A percentile compares a stretch with the other conserved stretches of the same genome.
Evolutionary conservation across 352 stramenopile species (phyloP).

Genomic region (Phytophthora sp.): DNA sequence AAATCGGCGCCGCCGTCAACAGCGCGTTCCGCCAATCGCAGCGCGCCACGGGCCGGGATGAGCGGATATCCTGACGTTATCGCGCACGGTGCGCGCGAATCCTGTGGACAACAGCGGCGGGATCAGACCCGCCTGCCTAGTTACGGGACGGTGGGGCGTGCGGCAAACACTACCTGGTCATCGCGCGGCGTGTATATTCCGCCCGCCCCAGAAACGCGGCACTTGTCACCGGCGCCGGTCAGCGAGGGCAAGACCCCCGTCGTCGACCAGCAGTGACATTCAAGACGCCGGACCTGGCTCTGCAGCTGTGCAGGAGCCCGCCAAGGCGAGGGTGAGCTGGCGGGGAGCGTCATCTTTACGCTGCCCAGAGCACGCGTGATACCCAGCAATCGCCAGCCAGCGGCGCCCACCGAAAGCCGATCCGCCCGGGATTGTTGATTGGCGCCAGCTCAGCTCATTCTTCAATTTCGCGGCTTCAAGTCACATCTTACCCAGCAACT

Average conservation of each 20-base stretch:
- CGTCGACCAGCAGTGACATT: background rate
- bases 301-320: too few relatives aligned
- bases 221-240: too few relatives aligned
- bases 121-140: too few relatives aligned
- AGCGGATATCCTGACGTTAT: background rate
- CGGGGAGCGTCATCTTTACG: background rate
- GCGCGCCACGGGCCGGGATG: background rate
- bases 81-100: background rate
- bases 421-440: background rate
- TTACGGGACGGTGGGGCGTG: background rate
- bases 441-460: constrained; percentile 1
- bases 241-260: background rate
- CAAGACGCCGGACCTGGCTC: background rate
- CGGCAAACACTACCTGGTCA: background rate
- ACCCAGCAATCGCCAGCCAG: background rate
- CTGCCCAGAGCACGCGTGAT: background rate
- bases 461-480: constrained; percentile 8
- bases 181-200: background rate
- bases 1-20: background rate
- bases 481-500: background rate
- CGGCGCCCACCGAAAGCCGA: background rate
- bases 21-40: background rate
- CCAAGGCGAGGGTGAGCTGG: too few relatives aligned
- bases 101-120: too few relatives aligned
- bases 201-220: background rate